Base-by-base conservation (phyloP, 352 stramenopile genomes). In the Phytophthora melonis region DNA sequence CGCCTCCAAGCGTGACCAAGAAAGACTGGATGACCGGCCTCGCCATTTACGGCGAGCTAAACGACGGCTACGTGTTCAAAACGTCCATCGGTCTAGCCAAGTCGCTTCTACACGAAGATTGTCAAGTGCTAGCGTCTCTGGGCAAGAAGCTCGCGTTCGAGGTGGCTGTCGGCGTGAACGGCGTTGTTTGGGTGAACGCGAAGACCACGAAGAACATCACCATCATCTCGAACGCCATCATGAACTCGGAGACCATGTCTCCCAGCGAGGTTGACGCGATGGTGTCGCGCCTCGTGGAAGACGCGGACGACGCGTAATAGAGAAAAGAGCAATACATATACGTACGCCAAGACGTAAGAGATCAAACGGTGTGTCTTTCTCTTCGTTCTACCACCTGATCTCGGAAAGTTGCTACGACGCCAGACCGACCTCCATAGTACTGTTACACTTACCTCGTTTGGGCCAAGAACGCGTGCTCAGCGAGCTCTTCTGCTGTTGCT, bases 1-100 rank as follows among this genome's bases (percentile, higher is more conserved):
- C 92, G 19, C 93, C 89, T 53, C 69, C 94, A 68, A 83, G 88
- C 81, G 74, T 95, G 75, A 80, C 87, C 60, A 91, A 97, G 82
- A 99, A 99, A 75, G 98, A 99, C 81, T 99, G 98, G 98, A 99
- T 99, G 94, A 99, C 97, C 10, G 97, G 98, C 10, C 88, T 99
- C 67, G 91, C 96, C 21, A 95, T 98, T 19, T 99, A 99, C 74
- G 97, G 97, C 14, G 92, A 98, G 70, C 87, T 99, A 23, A 95
- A 86, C 49, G 96, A 96, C 58, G 97, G 97, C 21, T 98, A 93
- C 32, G 88, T 97, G n/a, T 92, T 96, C 63, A 92, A 93, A 65
- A 91, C 88, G 16, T 96, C 89, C 3, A 86, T 96, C 52, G 78
- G 78, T 2, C 76, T 96, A 32, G 90, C 90, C 10, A 94, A 93